Percentiles rank a stretch among this genome's conserved stretches.
Evolutionary conservation across 2,329 filamentous ascomycete genomes (phyloP).

Genomic region (Xylaria sp.): DNA sequence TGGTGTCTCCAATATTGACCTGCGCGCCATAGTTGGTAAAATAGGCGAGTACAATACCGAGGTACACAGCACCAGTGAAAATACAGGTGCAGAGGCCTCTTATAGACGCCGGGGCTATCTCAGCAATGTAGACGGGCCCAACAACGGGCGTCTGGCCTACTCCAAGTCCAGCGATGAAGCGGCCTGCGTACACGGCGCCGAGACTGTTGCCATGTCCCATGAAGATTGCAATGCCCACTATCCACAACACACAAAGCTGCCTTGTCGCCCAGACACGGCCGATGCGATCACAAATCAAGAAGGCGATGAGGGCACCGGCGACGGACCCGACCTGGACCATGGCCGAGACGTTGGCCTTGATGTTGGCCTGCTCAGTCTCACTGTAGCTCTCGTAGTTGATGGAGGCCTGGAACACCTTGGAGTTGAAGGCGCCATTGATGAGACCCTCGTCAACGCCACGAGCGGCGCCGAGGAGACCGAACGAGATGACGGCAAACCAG

Average conservation of each 20-base stretch:
- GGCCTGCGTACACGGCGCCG: conserved; percentile 70
- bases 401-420: conserved; percentile 69
- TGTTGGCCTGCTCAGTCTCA: conserved; percentile 68
- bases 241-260: conserved; percentile 67
- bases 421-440: conserved; percentile 77
- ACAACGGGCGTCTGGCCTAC: conserved; percentile 75
- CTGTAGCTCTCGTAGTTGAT: conserved; percentile 68
- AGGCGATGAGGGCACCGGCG: conserved; percentile 73
- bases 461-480: conserved; percentile 80
- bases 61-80: conserved; percentile 77
- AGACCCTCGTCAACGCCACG: conserved; percentile 85
- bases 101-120: conserved; percentile 75
- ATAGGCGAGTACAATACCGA: conserved; percentile 82
- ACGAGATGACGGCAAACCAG: conserved; percentile 80
- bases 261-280: conserved; percentile 72
- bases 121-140: conserved; percentile 77
- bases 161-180: conserved; percentile 73
- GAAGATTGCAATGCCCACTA: conserved; percentile 68
- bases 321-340: conserved; percentile 87
- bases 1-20: conserved; percentile 60
- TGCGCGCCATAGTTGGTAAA: conserved; percentile 75
- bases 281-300: conserved; percentile 68
- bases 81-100: conserved; percentile 79
- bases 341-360: conserved; percentile 79
- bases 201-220: conserved; percentile 66